Conservation (phyloP, 1,284 basidiomycete genomes). For the Boletus smithii region DNA sequence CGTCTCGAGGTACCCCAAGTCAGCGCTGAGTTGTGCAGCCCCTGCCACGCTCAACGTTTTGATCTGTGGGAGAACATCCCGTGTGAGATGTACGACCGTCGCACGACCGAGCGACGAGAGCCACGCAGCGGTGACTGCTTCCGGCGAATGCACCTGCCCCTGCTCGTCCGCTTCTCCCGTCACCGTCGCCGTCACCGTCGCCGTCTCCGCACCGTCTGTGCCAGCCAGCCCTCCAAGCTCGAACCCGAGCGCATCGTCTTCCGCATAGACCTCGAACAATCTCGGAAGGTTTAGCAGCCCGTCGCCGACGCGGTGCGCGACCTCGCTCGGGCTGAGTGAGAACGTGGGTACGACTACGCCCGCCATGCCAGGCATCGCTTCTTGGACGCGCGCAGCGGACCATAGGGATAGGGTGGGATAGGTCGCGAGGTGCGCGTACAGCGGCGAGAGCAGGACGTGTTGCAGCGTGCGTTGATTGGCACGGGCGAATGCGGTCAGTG, state of each 20-base stretch:
- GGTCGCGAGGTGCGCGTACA: constrained; percentile 69
- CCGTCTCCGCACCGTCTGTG: not conserved
- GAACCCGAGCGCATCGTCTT: constrained; percentile 88
- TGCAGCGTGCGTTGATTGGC: constrained; percentile 78
- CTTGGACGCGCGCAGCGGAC: constrained; percentile 43
- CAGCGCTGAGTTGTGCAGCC: constrained; percentile 80
- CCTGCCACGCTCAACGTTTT: constrained; percentile 60
- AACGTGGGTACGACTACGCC: constrained; percentile 81
- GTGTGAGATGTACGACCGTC: constrained; percentile 71
- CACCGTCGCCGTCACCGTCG: not conserved
- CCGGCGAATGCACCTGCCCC: constrained; percentile 50
- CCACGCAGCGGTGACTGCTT: constrained; percentile 85
- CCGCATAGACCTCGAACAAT: constrained; percentile 91
- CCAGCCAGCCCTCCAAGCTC: constrained; percentile 50
- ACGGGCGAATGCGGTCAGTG: constrained; percentile 67
- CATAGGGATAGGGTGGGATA: constrained; percentile 75
- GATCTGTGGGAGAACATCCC: constrained; percentile 61
- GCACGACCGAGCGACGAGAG: constrained; percentile 83
- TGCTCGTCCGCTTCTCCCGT: constrained; percentile 17
- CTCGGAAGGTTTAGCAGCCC: constrained; percentile 90
- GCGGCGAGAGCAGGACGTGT: constrained; percentile 78
- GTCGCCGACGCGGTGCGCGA: constrained; percentile 86
- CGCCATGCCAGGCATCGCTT: constrained; percentile 41
- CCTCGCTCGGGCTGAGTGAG: constrained; percentile 87
- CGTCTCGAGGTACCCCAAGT: constrained; percentile 86